Conservation (phyloP, 108 stramenopile genomes). For the Cyclostephanos tholiformis region DNA sequence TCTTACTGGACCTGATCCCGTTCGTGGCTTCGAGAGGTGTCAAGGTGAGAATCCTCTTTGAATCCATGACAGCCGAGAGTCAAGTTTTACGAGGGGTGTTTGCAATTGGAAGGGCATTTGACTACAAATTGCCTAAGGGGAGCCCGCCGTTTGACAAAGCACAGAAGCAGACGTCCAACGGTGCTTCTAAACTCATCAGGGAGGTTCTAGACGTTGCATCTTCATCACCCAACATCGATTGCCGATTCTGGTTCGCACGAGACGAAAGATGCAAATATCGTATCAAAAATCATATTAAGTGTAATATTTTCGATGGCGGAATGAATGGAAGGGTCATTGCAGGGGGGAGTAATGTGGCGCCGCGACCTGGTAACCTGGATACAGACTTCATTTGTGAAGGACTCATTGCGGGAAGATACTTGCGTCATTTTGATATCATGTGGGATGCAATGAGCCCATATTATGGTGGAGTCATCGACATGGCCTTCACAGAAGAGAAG, state of each 20-base stretch:
- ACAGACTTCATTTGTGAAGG: slow-evolving; percentile 33
- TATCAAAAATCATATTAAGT: slow-evolving; percentile 44
- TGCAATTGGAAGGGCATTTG: slow-evolving; percentile 5
- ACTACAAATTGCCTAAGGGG: slow-evolving; percentile 18
- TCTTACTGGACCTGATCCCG: slow-evolving; percentile 37
- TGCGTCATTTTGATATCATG: slow-evolving; percentile 27
- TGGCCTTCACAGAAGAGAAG: slow-evolving; percentile 14
- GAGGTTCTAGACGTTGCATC: slow-evolving; percentile 13
- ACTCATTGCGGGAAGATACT: slow-evolving; percentile 13
- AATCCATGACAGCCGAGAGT: slow-evolving; percentile 40
- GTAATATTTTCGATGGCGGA: slow-evolving; percentile 29
- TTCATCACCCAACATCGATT: slow-evolving; percentile 16
- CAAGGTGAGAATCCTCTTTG: slow-evolving; percentile 34
- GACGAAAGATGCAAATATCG: slow-evolving; percentile 30
- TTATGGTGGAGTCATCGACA: slow-evolving; percentile 8
- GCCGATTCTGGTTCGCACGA: slow-evolving; percentile 40
- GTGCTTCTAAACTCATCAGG: slow-evolving; percentile 7
- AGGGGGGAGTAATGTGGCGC: slow-evolving; percentile 38
- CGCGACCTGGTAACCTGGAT: slow-evolving; percentile 22
- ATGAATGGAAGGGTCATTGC: slow-evolving; percentile 27
- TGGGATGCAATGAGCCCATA: slow-evolving; percentile 27
- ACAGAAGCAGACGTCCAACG: not conserved
- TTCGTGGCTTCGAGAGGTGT: slow-evolving; percentile 26
- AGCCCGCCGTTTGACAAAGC: slow-evolving; percentile 27
- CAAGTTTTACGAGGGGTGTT: slow-evolving; percentile 7